phyloP scores from a whole-genome alignment of 2,329 filamentous ascomycete genomes.

The Verticillium tricorpus region DNA sequence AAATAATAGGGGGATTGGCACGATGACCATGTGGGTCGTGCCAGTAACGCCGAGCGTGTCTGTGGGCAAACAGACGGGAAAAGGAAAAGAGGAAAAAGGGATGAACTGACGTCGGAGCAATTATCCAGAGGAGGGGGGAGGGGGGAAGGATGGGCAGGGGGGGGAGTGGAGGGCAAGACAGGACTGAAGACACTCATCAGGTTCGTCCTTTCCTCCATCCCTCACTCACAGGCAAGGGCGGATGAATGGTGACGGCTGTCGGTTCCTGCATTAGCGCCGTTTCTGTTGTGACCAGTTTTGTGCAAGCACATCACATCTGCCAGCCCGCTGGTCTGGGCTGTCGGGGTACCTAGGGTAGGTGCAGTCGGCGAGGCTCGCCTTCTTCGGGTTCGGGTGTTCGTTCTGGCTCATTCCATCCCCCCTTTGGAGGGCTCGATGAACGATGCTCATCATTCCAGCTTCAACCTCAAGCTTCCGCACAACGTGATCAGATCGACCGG shows the following conservation, averaged over 20 bases:
- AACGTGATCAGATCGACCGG: background rate
- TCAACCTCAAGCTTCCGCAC: background rate
- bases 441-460: background rate
- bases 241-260: background rate
- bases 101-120: background rate
- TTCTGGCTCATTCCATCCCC: background rate
- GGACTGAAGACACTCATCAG: background rate
- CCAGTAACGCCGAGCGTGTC: background rate
- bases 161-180: background rate
- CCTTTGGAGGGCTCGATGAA: background rate
- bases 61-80: background rate
- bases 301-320: background rate
- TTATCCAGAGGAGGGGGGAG: background rate
- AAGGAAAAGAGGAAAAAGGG: background rate
- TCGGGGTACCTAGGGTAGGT: no score
- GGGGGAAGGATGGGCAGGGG: no score
- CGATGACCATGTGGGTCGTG: background rate
- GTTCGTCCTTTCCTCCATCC: background rate
- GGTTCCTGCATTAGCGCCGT: conserved; percentile 15
- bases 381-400: background rate
- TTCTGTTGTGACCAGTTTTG: background rate
- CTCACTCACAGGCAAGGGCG: background rate
- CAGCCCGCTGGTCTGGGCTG: background rate
- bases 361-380: background rate
- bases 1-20: background rate